Conservation (phyloP, 1,284 basidiomycete genomes). For the Cystobasidium sp. region DNA sequence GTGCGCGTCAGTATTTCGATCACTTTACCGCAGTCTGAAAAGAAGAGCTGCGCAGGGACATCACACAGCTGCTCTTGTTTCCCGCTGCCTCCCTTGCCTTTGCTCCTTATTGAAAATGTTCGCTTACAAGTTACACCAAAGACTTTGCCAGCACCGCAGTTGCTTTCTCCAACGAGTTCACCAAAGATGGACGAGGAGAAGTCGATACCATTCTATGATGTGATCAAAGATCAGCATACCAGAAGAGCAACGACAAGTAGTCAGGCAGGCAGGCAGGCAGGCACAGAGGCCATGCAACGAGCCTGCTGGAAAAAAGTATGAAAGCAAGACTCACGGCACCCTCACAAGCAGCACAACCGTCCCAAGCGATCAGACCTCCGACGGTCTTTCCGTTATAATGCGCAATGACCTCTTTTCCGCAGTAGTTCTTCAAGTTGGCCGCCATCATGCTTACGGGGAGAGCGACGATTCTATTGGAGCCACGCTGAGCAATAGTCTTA, state of each 20-base stretch:
- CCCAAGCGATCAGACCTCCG: conserved; percentile 33
- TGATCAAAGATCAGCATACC: too few species aligned
- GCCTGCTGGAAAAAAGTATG: too few species aligned
- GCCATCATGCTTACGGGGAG: conserved; percentile 34
- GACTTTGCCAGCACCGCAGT: conserved; percentile 26
- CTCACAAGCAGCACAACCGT: conserved; percentile 42
- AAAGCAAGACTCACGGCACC: not conserved
- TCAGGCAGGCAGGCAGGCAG: too few species aligned
- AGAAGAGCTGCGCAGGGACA: too few species aligned
- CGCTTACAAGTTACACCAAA: conserved; percentile 19
- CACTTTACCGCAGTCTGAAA: too few species aligned
- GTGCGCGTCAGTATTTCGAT: too few species aligned
- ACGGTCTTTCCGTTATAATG: conserved; percentile 36
- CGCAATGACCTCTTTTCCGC: conserved; percentile 39
- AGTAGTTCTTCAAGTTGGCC: conserved; percentile 34
- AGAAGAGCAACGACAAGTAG: too few species aligned
- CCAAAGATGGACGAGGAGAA: conserved; percentile 32
- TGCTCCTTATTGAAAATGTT: too few species aligned
- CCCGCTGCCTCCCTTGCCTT: too few species aligned
- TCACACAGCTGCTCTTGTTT: too few species aligned
- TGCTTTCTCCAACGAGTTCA: conserved; percentile 24
- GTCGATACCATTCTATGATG: conserved; percentile 24
- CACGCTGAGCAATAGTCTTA: conserved; percentile 35
- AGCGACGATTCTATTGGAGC: conserved; percentile 31
- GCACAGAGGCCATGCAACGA: too few species aligned